These are phyloP conservation scores for Magnaporthiopsis poae DNA, from an alignment of 2,329 filamentous ascomycete genomes.

Conservation along the genomic window DNA sequence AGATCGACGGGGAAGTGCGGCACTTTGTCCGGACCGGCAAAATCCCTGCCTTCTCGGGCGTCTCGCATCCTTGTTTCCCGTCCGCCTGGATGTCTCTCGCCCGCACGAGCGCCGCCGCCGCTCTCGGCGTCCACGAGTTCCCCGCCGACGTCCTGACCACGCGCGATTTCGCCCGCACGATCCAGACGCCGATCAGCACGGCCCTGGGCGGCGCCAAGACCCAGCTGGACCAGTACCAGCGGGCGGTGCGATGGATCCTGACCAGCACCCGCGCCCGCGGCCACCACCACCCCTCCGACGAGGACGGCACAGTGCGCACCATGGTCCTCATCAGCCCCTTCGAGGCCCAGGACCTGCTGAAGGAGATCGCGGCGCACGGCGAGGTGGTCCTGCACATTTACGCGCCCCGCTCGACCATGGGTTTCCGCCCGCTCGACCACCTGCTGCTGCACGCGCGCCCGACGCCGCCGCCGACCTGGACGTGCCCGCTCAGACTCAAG, in stretches of 20 bases:
- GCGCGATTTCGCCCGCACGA: conserved; percentile 37
- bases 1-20: conserved; percentile 31
- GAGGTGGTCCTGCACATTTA: conserved; percentile 41
- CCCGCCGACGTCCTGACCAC: conserved; percentile 35
- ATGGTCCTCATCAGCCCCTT: conserved; percentile 51
- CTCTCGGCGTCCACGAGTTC: conserved; percentile 25
- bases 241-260: conserved; percentile 46
- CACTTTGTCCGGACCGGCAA: conserved; percentile 29
- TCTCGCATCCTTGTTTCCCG: conserved; percentile 24
- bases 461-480: conserved; percentile 5
- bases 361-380: conserved; percentile 23
- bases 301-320: neutral
- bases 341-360: conserved; percentile 46
- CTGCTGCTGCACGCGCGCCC: conserved; percentile 35
- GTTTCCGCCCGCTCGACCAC: conserved; percentile 30
- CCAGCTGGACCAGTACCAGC: neutral
- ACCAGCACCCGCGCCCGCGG: conserved; percentile 17
- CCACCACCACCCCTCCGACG: conserved; percentile 4
- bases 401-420: conserved; percentile 31
- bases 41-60: conserved; percentile 8
- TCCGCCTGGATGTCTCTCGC: conserved; percentile 36
- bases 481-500: conserved; percentile 21
- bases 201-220: neutral
- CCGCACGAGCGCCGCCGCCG: conserved; percentile 28
- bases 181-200: neutral